phyloP scores from a whole-genome alignment of 139 green algal genomes.

The Monoraphidium neglectum region DNA sequence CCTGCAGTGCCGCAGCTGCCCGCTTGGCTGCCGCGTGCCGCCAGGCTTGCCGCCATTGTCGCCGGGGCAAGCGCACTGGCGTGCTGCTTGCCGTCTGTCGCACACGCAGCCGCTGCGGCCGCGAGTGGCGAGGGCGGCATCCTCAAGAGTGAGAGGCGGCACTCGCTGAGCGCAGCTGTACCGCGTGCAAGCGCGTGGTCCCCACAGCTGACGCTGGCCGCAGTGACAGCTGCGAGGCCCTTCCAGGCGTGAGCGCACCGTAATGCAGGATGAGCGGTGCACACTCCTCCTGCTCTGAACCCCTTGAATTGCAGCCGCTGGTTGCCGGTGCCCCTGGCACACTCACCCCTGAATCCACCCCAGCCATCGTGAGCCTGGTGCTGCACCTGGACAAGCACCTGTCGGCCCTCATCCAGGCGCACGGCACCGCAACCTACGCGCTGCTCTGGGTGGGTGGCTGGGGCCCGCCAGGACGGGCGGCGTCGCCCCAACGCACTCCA shows the following conservation, averaged over 20 bases:
- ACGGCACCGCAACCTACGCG: conserved; percentile 75
- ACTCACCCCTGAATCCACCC: conserved; percentile 24
- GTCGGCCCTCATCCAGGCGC: conserved; percentile 61
- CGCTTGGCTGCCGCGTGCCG: background rate
- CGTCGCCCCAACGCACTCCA: no score
- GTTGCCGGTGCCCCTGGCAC: background rate
- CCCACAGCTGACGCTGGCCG: no score
- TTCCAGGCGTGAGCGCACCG: no score
- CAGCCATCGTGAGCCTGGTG: conserved; percentile 61
- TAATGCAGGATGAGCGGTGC: no score
- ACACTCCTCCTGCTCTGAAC: no score
- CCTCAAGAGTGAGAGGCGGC: background rate
- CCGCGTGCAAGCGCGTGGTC: no score
- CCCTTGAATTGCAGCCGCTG: no score
- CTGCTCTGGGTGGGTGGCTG: conserved; percentile 87
- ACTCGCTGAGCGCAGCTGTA: background rate
- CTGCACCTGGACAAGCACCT: conserved; percentile 90
- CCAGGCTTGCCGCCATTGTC: background rate
- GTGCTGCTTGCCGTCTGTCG: background rate
- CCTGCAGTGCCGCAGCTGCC: background rate
- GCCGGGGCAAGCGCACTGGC: background rate
- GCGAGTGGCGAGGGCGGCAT: background rate
- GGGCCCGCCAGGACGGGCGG: no score
- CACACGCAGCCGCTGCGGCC: conserved; percentile 10
- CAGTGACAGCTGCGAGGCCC: no score